These are phyloP conservation scores for Stenocarpella maydis DNA, from an alignment of 2,329 filamentous ascomycete species.

Conservation along the genomic window DNA sequence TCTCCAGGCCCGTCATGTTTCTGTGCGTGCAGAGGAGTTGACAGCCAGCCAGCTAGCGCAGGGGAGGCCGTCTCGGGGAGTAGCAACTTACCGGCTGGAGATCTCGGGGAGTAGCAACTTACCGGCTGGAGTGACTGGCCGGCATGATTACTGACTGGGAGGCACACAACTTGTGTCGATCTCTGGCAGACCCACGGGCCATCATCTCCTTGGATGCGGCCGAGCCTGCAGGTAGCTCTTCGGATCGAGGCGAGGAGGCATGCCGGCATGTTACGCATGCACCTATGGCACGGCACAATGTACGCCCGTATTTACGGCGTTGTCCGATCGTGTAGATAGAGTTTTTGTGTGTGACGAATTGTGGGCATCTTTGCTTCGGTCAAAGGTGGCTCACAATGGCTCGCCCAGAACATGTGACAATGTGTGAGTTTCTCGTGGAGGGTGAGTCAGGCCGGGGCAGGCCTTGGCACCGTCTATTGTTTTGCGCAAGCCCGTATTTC, in stretches of 20 bases:
- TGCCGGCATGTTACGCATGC: too few species aligned
- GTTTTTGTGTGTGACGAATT: background rate
- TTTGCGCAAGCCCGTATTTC: constrained; percentile 1
- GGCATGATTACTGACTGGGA: constrained; percentile 17
- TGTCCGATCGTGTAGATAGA: background rate
- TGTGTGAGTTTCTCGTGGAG: background rate
- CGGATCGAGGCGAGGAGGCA: too few species aligned
- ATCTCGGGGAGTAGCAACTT: constrained; percentile 10
- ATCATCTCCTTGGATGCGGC: constrained; percentile 22
- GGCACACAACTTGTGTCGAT: constrained; percentile 18
- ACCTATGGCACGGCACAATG: too few species aligned
- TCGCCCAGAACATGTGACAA: background rate
- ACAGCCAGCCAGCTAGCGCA: too few species aligned
- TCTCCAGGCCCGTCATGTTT: background rate
- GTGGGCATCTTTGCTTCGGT: background rate
- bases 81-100: constrained; percentile 11
- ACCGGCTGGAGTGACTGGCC: constrained; percentile 6
- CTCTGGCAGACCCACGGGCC: constrained; percentile 19
- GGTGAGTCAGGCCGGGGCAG: constrained; percentile 6
- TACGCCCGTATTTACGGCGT: too few species aligned
- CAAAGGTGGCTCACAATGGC: constrained; percentile 17
- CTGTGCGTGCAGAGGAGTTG: background rate
- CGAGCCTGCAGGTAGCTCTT: background rate
- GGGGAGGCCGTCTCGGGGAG: constrained; percentile 15
- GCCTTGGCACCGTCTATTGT: background rate